Base-by-base conservation (phyloP, 345 rosid genomes). In the Dipteronia sinensis region DNA sequence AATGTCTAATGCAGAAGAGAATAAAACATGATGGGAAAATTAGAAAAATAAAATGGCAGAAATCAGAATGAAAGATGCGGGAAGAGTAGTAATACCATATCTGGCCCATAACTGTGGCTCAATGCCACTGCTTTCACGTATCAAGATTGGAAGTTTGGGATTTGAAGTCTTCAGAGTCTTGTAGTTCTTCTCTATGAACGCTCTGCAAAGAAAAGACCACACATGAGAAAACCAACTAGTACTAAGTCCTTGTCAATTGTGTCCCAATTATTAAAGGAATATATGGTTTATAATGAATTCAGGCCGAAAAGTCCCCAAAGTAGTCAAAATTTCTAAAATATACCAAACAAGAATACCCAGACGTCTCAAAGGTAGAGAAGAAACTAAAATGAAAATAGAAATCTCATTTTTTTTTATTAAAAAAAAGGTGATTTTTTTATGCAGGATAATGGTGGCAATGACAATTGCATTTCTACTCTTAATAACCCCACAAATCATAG, bases 81-180 rank as follows among this genome's bases (percentile, higher is more conserved):
- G 49, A 46, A 23, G 65, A 74, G 59, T 7, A 3, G 46, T 47
- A 51, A 29, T 87, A 97, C 98, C 97, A 69, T 90, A 97, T 97
- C 98, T 83, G 55, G 96, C 99, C 99, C 99, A 96, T 69, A 96
- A 76, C 85, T 97, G 97, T 67, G 99, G 98, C 78, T 90, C 90
- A 68, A 89, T 82, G 59, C 94, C 92, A 13, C 83, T 85, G 86
- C 92, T 85, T 80, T 96, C 99, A 40, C 98, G 98, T 80, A 96
- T 89, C 81, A 96, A 79, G 76, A 96, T 86, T 4, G 98, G 93
- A 2, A 96, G 86, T 80, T 90, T 91, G 17, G 99, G 99, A 90
- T 94, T 97, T 17, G 90, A 84, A 51, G 95, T 83, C 87, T 96
- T 94, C 80, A 94, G 83, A 49, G 90, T 92, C 88, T 86, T 94